Conservation (phyloP, 352 stramenopile species). For the Phytophthora foliorum region DNA sequence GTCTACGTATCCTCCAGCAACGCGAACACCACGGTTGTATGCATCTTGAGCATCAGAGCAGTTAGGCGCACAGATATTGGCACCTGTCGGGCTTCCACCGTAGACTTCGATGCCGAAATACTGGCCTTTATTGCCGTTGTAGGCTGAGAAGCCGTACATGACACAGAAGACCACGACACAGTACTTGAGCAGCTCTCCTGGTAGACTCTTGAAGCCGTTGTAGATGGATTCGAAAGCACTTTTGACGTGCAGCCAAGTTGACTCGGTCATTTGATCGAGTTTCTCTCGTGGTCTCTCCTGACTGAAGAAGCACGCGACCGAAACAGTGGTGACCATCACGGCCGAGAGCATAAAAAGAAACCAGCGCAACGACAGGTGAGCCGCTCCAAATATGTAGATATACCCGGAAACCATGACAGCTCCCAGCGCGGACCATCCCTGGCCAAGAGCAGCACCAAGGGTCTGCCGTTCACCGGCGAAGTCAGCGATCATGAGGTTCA, state of each 20-base stretch:
- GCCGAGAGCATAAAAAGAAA: slow-evolving; percentile 38
- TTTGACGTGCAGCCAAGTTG: slow-evolving; percentile 21
- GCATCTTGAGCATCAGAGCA: slow-evolving; percentile 45
- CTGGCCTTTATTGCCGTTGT: slow-evolving; percentile 58
- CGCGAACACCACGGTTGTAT: slow-evolving; percentile 47
- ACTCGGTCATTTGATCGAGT: slow-evolving; percentile 16
- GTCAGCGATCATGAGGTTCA: slow-evolving; percentile 33
- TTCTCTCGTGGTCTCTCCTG: slow-evolving; percentile 24
- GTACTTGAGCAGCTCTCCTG: slow-evolving; percentile 49
- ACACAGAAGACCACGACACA: slow-evolving; percentile 56
- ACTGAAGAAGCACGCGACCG: slow-evolving; percentile 25
- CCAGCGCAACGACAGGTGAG: slow-evolving; percentile 34
- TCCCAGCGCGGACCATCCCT: slow-evolving; percentile 30
- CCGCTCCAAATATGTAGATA: slow-evolving; percentile 36
- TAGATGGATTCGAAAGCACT: slow-evolving; percentile 41
- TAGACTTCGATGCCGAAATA: slow-evolving; percentile 36
- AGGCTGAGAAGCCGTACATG: slow-evolving; percentile 58
- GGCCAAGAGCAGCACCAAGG: slow-evolving; percentile 25
- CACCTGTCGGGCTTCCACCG: slow-evolving; percentile 20
- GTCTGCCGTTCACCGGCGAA: slow-evolving; percentile 37
- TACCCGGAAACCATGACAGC: slow-evolving; percentile 32
- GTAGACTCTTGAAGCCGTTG: slow-evolving; percentile 49
- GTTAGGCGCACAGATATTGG: slow-evolving; percentile 28
- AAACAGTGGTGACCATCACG: slow-evolving; percentile 27
- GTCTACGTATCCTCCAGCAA: slow-evolving; percentile 47